These are phyloP conservation scores for Ophiostoma pallidulum DNA, from an alignment of 2,329 filamentous ascomycete species.

Conservation along the genomic window DNA sequence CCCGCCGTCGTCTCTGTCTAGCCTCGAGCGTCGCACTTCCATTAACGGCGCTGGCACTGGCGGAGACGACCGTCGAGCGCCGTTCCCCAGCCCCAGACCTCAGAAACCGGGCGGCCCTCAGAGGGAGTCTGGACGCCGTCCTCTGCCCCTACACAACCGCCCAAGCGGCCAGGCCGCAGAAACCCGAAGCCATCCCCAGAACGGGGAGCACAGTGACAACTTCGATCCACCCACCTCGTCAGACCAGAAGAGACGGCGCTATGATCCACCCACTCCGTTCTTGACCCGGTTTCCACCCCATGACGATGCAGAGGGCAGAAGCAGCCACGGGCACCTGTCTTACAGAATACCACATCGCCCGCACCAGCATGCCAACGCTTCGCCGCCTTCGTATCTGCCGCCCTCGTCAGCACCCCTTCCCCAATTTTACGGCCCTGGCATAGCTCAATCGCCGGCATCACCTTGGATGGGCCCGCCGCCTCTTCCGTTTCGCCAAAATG, in stretches of 20 bases:
- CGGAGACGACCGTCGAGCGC: background rate
- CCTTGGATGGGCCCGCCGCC: constrained; percentile 16
- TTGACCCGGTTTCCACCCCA: background rate
- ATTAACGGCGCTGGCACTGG: too few relatives aligned
- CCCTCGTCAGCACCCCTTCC: background rate
- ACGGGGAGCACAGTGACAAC: constrained; percentile 34
- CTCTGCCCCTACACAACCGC: constrained; percentile 7
- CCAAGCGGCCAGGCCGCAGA: background rate
- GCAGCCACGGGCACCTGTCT: background rate
- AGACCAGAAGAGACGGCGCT: constrained; percentile 55
- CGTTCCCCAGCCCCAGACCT: background rate
- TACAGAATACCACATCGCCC: background rate
- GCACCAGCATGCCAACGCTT: background rate
- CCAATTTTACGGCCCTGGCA: background rate
- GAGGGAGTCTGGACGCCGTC: constrained; percentile 5
- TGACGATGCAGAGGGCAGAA: background rate
- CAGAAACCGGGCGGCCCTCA: constrained; percentile 10
- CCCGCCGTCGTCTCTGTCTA: background rate
- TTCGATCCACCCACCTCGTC: constrained; percentile 34
- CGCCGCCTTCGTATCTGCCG: background rate
- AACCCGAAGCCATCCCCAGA: constrained; percentile 19
- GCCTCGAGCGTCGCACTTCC: too few relatives aligned
- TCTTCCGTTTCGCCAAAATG: constrained; percentile 22
- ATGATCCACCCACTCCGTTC: constrained; percentile 28
- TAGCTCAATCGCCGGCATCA: background rate